Evolutionary conservation across 1,284 basidiomycete species (phyloP).

Genomic region (Ustilago vetiveriae): DNA sequence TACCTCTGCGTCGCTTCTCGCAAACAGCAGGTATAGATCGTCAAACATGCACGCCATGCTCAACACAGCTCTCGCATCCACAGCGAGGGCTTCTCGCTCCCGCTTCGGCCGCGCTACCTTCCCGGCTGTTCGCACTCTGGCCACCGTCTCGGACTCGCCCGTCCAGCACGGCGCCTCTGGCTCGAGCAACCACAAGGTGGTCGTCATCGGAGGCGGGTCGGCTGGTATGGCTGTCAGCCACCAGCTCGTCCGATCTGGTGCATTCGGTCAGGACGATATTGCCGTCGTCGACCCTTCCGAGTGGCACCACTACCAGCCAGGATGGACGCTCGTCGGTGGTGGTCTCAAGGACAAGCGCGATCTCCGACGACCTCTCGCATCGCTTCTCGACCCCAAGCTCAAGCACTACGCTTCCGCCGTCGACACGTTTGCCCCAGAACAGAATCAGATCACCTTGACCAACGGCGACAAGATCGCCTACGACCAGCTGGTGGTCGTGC

Average conservation of each 20-base stretch:
- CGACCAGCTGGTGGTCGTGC: slow-evolving; percentile 86
- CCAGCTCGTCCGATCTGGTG: slow-evolving; percentile 71
- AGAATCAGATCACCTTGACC: slow-evolving; percentile 77
- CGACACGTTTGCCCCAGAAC: slow-evolving; percentile 76
- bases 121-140: slow-evolving; percentile 21
- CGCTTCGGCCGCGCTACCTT: slow-evolving; percentile 11
- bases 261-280: slow-evolving; percentile 52
- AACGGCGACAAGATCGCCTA: slow-evolving; percentile 79
- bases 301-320: slow-evolving; percentile 64
- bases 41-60: slow-evolving; percentile 43
- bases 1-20: neutral
- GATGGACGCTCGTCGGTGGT: slow-evolving; percentile 89
- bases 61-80: slow-evolving; percentile 14
- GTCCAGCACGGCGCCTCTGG: slow-evolving; percentile 39
- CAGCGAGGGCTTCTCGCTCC: slow-evolving; percentile 22
- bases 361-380: slow-evolving; percentile 75
- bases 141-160: slow-evolving; percentile 37
- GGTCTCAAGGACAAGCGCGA: slow-evolving; percentile 77
- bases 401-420: slow-evolving; percentile 80
- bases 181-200: slow-evolving; percentile 58
- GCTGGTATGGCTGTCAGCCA: slow-evolving; percentile 67
- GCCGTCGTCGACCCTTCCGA: slow-evolving; percentile 59
- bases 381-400: slow-evolving; percentile 71
- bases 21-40: too few relatives aligned
- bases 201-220: slow-evolving; percentile 68